Evolutionary conservation across 2,329 filamentous ascomycete species (phyloP).

Genomic region (Tricladium varicosporioides): DNA sequence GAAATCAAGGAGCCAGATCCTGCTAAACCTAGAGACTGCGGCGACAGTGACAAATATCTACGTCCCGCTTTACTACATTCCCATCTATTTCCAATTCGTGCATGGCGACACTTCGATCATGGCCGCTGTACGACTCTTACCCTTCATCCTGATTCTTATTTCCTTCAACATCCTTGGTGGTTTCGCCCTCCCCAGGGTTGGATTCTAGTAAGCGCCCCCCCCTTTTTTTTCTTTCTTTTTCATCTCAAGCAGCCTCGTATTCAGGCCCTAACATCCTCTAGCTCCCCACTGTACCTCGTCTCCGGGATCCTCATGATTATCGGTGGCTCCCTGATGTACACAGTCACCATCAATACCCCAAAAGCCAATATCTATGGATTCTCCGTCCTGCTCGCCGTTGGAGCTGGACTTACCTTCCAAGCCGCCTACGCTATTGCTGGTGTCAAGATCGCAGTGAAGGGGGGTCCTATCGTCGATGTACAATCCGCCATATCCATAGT

Average conservation of each 20-base stretch:
- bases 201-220: slow-evolving; percentile 31
- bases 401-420: slow-evolving; percentile 34
- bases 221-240: no score
- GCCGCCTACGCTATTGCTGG: slow-evolving; percentile 16
- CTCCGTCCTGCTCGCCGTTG: slow-evolving; percentile 38
- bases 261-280: neutral
- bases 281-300: slow-evolving; percentile 5
- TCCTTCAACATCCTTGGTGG: slow-evolving; percentile 39
- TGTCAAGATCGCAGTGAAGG: slow-evolving; percentile 27
- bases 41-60: slow-evolving; percentile 37
- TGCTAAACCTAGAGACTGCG: slow-evolving; percentile 43
- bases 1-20: slow-evolving; percentile 35
- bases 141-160: slow-evolving; percentile 36
- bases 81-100: slow-evolving; percentile 41
- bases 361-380: slow-evolving; percentile 34
- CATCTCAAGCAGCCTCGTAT: no score
- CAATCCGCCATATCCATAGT: slow-evolving; percentile 35
- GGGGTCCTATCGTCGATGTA: slow-evolving; percentile 22
- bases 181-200: slow-evolving; percentile 37
- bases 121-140: neutral
- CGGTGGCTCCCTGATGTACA: slow-evolving; percentile 31
- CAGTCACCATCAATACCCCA: slow-evolving; percentile 27
- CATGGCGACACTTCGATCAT: neutral
- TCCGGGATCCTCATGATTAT: slow-evolving; percentile 8
- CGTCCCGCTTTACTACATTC: slow-evolving; percentile 44